Evolutionary conservation across 345 rosid genomes (phyloP), one percentile per base, ranked within the genome.

Genomic region (Corchorus olitorius): DNA sequence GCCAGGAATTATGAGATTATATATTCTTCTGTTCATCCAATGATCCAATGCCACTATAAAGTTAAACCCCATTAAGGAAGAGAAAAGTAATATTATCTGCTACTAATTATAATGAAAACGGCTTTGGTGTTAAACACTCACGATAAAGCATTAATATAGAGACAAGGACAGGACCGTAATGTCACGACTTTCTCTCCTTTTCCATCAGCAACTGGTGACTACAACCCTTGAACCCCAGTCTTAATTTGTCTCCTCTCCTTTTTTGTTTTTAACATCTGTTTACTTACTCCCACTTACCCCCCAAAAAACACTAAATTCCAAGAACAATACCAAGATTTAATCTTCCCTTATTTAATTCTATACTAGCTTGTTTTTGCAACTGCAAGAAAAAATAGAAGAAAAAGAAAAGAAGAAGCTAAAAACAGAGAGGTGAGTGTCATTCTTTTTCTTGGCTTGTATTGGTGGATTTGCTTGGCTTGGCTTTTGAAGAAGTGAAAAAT

Each of bases 401-500:
- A 22, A n/a, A 34, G 14, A n/a, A n/a, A n/a, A n/a, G n/a, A n/a
- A n/a, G n/a, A n/a, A 20, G 27, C 27, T 27, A 27, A 27, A 27
- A 27, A 27, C 27, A 27, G 27, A 27, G 27, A 37, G n/a, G 66
- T 6, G 56, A 17, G 14, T 16, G 20, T 10, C 34, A n/a, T 1
- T 16, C 7, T 20, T n/a, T 46, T 69, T 34, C 17, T 8, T 39
- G 66, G 37, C 6, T 10, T 73, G 0, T 17, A 52, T 33, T 67
- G 65, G 52, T 39, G 45, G 54, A 5, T 76, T 27, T 60, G 64
- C 8, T 19, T n/a, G 35, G n/a, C n/a, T n/a, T n/a, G n/a, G n/a
- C n/a, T n/a, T n/a, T n/a, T n/a, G n/a, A n/a, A n/a, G 41, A 13
- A 41, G 65, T 43, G 62, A 74, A 1, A 27, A 74, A 92, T 90